phyloP scores from a whole-genome alignment of 768 basidiomycete species.

The Leccinum disarticulatum region DNA sequence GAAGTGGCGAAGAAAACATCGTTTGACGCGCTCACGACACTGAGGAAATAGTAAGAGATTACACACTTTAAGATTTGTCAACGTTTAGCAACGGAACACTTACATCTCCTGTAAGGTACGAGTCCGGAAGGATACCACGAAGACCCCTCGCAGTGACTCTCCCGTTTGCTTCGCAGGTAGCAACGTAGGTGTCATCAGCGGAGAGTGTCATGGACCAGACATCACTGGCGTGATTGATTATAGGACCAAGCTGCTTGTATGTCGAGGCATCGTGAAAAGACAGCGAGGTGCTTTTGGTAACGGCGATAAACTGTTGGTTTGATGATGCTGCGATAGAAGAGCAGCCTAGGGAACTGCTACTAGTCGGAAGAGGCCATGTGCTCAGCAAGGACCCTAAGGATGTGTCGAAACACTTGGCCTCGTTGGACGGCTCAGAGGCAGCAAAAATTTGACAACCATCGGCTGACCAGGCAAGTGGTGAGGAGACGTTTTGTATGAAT shows the following conservation, averaged over 20 bases:
- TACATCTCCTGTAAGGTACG: too few species aligned
- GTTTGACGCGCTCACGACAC: not conserved
- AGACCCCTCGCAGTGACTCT: not conserved
- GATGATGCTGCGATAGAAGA: not conserved
- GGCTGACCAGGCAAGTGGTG: too few species aligned
- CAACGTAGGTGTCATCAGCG: not conserved
- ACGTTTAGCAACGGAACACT: too few species aligned
- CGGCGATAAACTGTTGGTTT: not conserved
- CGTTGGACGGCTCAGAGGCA: not conserved
- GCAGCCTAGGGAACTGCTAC: too few species aligned
- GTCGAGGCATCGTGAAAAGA: not conserved
- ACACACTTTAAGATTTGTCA: not conserved
- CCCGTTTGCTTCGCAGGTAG: not conserved
- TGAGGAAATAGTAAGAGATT: too few species aligned
- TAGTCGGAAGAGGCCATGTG: not conserved
- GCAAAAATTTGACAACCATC: not conserved
- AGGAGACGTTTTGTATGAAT: too few species aligned
- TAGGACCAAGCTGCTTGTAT: not conserved
- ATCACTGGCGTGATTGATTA: not conserved
- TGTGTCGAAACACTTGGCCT: not conserved
- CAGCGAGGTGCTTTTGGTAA: too few species aligned
- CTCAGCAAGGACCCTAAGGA: too few species aligned
- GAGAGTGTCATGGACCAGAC: not conserved
- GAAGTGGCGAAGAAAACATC: not conserved
- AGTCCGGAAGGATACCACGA: not conserved